These are phyloP conservation scores for Ophiosphaerella narmari DNA, from an alignment of 2,329 filamentous ascomycete species.

Conservation along the genomic window DNA sequence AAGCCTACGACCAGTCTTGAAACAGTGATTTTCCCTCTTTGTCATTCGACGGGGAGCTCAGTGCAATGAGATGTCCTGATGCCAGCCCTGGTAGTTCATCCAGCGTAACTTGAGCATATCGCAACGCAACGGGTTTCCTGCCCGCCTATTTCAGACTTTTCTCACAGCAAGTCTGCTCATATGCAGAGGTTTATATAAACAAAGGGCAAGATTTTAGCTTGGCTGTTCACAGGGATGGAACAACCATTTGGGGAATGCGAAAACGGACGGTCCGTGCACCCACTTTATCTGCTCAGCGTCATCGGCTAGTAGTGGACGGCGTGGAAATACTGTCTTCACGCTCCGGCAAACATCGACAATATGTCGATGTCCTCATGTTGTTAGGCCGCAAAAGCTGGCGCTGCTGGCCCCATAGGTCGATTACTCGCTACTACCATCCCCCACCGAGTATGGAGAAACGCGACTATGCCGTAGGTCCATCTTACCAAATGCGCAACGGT, in stretches of 20 bases:
- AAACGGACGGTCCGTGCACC: constrained; percentile 18
- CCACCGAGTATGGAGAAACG: constrained; percentile 35
- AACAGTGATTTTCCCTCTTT: too few species aligned
- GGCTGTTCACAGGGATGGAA: not conserved
- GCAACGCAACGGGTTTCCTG: too few species aligned
- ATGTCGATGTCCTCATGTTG: constrained; percentile 43
- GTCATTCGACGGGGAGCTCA: too few species aligned
- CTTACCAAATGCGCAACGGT: not conserved
- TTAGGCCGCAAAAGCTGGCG: constrained; percentile 27
- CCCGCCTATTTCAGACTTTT: too few species aligned
- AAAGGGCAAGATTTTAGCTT: too few species aligned
- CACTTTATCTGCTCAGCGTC: constrained; percentile 12
- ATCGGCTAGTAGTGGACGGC: constrained; percentile 29
- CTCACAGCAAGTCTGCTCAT: too few species aligned
- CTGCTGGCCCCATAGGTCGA: constrained; percentile 13
- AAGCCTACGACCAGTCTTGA: too few species aligned
- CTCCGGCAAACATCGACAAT: constrained; percentile 9
- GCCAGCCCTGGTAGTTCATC: too few species aligned
- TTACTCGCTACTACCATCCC: constrained; percentile 21
- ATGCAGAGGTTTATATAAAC: too few species aligned
- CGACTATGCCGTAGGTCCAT: constrained; percentile 40
- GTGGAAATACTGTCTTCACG: constrained; percentile 16
- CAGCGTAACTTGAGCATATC: too few species aligned
- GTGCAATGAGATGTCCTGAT: too few species aligned
- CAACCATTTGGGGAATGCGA: constrained; percentile 1